Base-by-base conservation (phyloP, 495 filamentous ascomycete genomes). In the Letharia lupina region DNA sequence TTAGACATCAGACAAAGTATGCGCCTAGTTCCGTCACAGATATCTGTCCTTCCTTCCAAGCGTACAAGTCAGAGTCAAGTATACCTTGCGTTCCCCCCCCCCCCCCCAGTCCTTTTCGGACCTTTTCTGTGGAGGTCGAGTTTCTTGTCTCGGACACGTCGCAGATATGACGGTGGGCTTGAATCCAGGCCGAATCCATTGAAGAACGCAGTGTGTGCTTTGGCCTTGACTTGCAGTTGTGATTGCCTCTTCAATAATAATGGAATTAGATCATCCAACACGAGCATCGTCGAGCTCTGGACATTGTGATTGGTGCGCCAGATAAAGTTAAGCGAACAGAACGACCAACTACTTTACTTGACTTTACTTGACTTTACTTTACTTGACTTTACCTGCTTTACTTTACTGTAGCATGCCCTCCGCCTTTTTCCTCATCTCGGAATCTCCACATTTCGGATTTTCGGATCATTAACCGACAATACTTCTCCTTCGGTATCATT, bases 401-500 rank as follows among this genome's bases (percentile, higher is more conserved):
- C 23, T 28, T 28, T 28, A 28, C 37, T 39, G 4, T 39, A 39
- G 37, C 37, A 39, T 39, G 37, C 37, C 1, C 18, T 54, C 50
- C 33, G 10, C 50, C 28, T 54, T 11, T 45, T 60, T 41, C 23
- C 20, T 28, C 48, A 50, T 57, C 37, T 35, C 52, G 52, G 13
- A 8, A 60, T 60, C 64, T 65, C 64, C 64, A 60, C 64, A 65
- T 39, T 65, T 50, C 45, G 15, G 10, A 18, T 23, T 13, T 50
- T 65, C 64, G 64, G 57, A 65, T 61, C 64, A 50, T 42, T 50
- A 65, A 61, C 64, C 64, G 64, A 61, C 18, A 40, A 57, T 44
- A 23, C 15, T 64, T n/a, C 33, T 2, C 33, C 45, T 39, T 16
- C 6, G 31, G 4, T 56, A 13, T 39, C 6, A 39, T 56, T 57